Evolutionary conservation across 1,139 yeast genomes (phyloP), one percentile per base, ranked within the genome.

Genomic region (Kazachstania sp.): DNA sequence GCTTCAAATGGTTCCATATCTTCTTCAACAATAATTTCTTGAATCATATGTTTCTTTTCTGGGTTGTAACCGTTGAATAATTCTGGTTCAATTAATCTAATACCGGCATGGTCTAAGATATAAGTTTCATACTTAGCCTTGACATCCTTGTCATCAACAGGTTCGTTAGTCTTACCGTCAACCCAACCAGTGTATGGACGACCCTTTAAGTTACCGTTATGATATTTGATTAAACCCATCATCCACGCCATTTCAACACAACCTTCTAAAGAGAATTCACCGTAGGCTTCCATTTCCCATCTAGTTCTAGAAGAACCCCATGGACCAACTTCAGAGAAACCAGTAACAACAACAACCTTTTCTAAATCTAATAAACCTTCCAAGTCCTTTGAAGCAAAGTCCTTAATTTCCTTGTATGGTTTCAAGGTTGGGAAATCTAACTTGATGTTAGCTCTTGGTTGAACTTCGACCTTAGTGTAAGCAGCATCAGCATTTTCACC

Each of bases 201-300:
- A 65, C 95, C 95, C 79, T 90, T 90, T 68, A 90, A 77, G 68
- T 81, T 79, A 71, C 97, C 97, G 58, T 86, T 87, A 68, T 83
- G 88, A 74, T 92, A 92, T 71, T 86, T 86, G 72, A 92, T 88
- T 67, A 85, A 78, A 58, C 97, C 97, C 97, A 92, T 92, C 59
- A 92, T 88, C 97, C 97, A 92, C 46, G 98, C 97, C 95, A 92
- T 90, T 74, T 92, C 98, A 66, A 92, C 85, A 64, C 96, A 85
- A 65, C 98, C 98, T 72, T 92, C 98, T 62, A 92, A 74, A n/a
- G 97, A 90, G 71, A 92, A 92, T 65, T 86, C 88, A 62, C 98
- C 98, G 52, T 71, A 58, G 48, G 97, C 86, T 73, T 92, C 98
- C 95, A 92, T 92, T 71, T 92, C 97, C 98, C 98, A 92, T 77